These are phyloP conservation scores for Boletus reticulatus DNA, from an alignment of 768 basidiomycete genomes.

Conservation along the genomic window DNA sequence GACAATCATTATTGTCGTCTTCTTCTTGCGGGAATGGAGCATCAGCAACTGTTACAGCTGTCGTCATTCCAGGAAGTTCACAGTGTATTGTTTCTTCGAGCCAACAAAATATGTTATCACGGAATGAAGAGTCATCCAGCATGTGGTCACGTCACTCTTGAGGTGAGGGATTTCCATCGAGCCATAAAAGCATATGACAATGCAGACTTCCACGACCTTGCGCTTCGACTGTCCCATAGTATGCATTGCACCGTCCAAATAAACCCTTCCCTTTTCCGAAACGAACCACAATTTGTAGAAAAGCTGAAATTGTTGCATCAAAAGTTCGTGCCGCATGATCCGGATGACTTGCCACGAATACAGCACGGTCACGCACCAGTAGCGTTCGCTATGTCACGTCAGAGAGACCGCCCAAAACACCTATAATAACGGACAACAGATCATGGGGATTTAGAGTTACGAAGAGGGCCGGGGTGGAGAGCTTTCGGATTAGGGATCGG, in stretches of 20 bases:
- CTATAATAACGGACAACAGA: not conserved
- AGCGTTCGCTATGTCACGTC: no score
- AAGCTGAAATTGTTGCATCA: not conserved
- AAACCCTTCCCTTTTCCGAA: not conserved
- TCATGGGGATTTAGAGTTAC: not conserved
- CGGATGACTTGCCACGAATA: not conserved
- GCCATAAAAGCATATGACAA: not conserved
- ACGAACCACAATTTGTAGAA: not conserved
- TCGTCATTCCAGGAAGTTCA: not conserved
- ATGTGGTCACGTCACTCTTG: not conserved
- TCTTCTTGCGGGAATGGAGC: no score
- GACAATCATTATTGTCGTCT: no score
- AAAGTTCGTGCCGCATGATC: not conserved
- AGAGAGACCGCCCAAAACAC: no score
- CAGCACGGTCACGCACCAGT: no score
- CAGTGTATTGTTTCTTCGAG: not conserved
- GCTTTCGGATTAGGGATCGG: no score
- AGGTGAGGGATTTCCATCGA: not conserved
- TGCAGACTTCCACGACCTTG: not conserved
- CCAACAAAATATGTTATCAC: not conserved
- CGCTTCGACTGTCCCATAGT: not conserved
- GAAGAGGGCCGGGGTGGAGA: not conserved
- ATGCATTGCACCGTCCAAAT: not conserved
- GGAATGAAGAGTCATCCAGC: not conserved
- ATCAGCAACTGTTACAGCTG: not conserved